phyloP scores from a whole-genome alignment of 805 yeast genomes.

The Candida xyloterini region DNA sequence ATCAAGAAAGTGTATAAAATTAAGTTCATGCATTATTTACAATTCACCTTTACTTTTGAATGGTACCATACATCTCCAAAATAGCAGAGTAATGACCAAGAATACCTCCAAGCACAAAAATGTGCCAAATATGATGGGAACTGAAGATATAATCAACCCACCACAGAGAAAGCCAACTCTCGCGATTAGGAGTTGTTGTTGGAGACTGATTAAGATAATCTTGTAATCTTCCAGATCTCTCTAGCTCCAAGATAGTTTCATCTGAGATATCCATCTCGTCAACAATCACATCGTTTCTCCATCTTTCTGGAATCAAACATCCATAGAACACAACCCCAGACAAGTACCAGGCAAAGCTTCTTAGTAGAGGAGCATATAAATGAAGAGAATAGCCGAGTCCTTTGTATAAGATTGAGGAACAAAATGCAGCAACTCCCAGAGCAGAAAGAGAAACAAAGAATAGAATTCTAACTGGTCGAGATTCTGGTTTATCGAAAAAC shows the following conservation, averaged over 20 bases:
- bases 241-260: conserved; percentile 31
- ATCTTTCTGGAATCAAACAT: conserved; percentile 83
- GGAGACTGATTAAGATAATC: conserved; percentile 44
- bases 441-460: conserved; percentile 78
- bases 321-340: conserved; percentile 87
- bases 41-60: conserved; percentile 1
- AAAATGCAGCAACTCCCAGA: conserved; percentile 67
- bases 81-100: conserved; percentile 83
- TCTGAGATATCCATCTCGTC: conserved; percentile 40
- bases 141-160: conserved; percentile 76
- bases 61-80: conserved; percentile 58
- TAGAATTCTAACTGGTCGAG: conserved; percentile 71
- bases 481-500: conserved; percentile 81
- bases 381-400: conserved; percentile 51
- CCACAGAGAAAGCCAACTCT: conserved; percentile 59
- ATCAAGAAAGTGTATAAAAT: conserved; percentile 4
- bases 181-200: conserved; percentile 28
- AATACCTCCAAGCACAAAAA: conserved; percentile 86
- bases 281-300: conserved; percentile 66
- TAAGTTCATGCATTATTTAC: conserved; percentile 1
- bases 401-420: conserved; percentile 50
- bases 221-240: conserved; percentile 26
- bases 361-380: conserved; percentile 66
- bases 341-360: conserved; percentile 71
- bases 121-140: conserved; percentile 93